A percentile compares a stretch with the other conserved stretches of the same genome.
These are phyloP conservation scores for Arthrinium phaeospermum DNA, from an alignment of 2,329 filamentous ascomycete genomes.

Conservation along the genomic window DNA sequence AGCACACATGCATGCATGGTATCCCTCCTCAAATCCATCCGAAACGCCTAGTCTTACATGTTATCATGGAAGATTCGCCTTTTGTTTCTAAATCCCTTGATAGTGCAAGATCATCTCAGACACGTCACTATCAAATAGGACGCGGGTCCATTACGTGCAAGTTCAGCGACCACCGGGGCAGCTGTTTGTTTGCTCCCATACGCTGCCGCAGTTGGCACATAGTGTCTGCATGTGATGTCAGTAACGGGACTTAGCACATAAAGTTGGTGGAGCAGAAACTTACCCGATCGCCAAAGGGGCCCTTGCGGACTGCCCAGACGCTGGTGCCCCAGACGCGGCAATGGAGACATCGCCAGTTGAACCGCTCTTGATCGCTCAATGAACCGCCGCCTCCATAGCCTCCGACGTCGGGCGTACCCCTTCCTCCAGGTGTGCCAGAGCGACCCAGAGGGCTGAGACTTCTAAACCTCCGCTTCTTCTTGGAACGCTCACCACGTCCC, in stretches of 20 bases:
- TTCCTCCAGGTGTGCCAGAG: constrained; percentile 68
- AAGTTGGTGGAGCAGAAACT: constrained; percentile 41
- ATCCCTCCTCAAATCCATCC: constrained; percentile 19
- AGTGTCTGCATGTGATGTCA: constrained; percentile 65
- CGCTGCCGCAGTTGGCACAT: constrained; percentile 90
- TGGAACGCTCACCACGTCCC: constrained; percentile 89
- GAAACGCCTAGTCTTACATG: constrained; percentile 25
- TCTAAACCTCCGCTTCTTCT: constrained; percentile 92
- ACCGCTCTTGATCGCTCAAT: constrained; percentile 77
- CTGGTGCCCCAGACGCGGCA: constrained; percentile 87
- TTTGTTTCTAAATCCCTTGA: not conserved
- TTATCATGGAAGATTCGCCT: constrained; percentile 7
- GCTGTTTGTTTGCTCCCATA: constrained; percentile 85
- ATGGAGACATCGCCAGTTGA: constrained; percentile 85
- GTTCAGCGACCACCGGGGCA: constrained; percentile 78
- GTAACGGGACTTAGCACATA: constrained; percentile 19
- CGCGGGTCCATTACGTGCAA: constrained; percentile 58
- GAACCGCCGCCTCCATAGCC: constrained; percentile 70
- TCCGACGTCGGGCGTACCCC: constrained; percentile 82
- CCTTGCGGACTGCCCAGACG: constrained; percentile 94
- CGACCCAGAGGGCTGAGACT: constrained; percentile 83
- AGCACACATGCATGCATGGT: constrained; percentile 17
- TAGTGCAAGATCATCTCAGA: not conserved
- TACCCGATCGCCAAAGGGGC: constrained; percentile 82
- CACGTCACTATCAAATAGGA: constrained; percentile 26